Conservation (phyloP, 225 moss, liverwort and hornwort genomes). For the Thuidium tamariscinum region DNA sequence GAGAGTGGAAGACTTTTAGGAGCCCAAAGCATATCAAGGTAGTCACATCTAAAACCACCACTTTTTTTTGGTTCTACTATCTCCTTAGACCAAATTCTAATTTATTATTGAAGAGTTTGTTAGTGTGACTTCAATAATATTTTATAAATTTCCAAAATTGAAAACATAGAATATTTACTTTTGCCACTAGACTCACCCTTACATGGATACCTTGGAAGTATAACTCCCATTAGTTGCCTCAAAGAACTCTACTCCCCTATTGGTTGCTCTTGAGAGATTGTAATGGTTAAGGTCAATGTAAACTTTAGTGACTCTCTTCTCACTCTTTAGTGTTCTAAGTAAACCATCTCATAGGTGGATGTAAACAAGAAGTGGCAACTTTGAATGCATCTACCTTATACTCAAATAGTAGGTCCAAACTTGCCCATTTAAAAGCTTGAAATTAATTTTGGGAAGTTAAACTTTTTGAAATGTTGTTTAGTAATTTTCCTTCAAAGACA, state of each 20-base stretch:
- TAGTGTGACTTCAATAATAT: background rate
- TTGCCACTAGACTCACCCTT: background rate
- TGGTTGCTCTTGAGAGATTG: background rate
- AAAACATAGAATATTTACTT: background rate
- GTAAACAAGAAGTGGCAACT: fast-evolving
- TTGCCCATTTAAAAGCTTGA: background rate
- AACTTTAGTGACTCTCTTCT: background rate
- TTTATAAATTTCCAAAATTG: background rate
- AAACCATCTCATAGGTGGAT: fast-evolving
- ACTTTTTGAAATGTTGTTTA: background rate
- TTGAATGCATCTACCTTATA: too few relatives aligned
- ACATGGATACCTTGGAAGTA: fast-evolving
- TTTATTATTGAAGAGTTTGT: background rate
- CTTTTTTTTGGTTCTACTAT: background rate
- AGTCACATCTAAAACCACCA: fast-evolving
- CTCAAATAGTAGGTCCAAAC: background rate
- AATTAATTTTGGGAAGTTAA: background rate
- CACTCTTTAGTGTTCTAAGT: background rate
- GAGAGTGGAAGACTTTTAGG: background rate
- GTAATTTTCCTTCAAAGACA: too few relatives aligned
- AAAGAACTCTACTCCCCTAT: too few relatives aligned
- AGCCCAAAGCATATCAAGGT: background rate
- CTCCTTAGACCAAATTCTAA: background rate
- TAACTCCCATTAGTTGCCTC: background rate
- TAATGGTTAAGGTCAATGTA: fast-evolving